Conservation (phyloP, 305 asterid genomes). For the Fraxinus baroniana region DNA sequence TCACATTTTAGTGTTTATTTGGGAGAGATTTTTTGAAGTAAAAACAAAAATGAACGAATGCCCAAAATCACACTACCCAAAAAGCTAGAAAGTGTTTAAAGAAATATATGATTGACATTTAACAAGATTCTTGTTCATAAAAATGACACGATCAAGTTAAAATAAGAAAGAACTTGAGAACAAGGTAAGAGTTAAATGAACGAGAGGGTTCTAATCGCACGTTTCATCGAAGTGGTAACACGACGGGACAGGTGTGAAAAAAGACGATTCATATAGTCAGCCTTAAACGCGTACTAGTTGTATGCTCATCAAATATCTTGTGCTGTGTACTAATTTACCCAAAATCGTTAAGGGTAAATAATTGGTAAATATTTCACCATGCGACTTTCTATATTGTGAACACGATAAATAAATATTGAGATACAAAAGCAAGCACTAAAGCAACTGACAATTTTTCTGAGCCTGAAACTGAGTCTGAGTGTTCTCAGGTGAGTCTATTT, state of each 20-base stretch:
- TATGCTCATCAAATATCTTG: slow-evolving; percentile 15
- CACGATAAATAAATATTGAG: neutral
- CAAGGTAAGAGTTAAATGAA: neutral
- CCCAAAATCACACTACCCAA: neutral
- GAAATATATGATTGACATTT: neutral
- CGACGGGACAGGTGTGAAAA: neutral
- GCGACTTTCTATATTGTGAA: slow-evolving; percentile 1
- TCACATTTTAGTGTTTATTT: neutral
- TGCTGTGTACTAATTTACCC: slow-evolving; percentile 25
- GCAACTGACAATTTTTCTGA: slow-evolving; percentile 4
- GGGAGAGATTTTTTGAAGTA: neutral
- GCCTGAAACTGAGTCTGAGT: neutral
- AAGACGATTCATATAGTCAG: neutral
- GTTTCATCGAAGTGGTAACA: neutral
- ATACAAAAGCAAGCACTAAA: slow-evolving; percentile 2
- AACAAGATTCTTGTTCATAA: neutral
- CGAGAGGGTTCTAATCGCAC: neutral
- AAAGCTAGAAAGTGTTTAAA: neutral
- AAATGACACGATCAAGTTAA: neutral
- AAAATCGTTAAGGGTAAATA: slow-evolving; percentile 24
- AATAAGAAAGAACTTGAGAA: neutral
- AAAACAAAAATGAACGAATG: too few relatives aligned
- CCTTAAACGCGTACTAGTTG: neutral
- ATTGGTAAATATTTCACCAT: slow-evolving; percentile 19
- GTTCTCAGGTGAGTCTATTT: slow-evolving; percentile 25